A percentile compares a stretch with the other conserved stretches of the same genome.
Evolutionary conservation across 345 rosid species (phyloP).

Genomic region (Noccaea bulbosa): DNA sequence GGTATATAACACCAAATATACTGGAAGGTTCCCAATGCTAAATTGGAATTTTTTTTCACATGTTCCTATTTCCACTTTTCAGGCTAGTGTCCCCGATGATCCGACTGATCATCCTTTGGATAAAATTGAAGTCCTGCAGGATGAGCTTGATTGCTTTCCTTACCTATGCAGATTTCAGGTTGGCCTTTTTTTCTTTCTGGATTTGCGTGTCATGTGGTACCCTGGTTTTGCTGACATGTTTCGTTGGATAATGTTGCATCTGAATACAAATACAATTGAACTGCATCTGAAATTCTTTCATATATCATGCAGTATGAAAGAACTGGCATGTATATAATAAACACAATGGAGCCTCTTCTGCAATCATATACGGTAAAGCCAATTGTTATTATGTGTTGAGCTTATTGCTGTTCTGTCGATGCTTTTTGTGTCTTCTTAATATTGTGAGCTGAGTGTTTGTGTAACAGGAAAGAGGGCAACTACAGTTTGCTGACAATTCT

Average conservation of each 20-base stretch:
- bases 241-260: neutral
- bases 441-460: conserved; percentile 38
- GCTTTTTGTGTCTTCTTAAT: conserved; percentile 19
- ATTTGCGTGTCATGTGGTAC: conserved; percentile 19
- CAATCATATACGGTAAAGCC: conserved; percentile 83
- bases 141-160: conserved; percentile 98
- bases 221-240: conserved; percentile 11
- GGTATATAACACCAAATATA: conserved; percentile 49
- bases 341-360: conserved; percentile 88
- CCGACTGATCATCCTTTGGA: conserved; percentile 88
- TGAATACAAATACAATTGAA: conserved; percentile 34
- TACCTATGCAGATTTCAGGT: conserved; percentile 99
- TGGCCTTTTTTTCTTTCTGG: conserved; percentile 17
- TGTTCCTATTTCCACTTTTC: conserved; percentile 19
- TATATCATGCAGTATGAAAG: conserved; percentile 77
- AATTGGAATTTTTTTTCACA: conserved; percentile 20
- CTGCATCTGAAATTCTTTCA: conserved; percentile 3
- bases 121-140: conserved; percentile 98
- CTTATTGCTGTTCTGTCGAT: conserved; percentile 14
- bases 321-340: conserved; percentile 82
- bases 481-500: conserved; percentile 61
- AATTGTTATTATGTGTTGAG: conserved; percentile 25
- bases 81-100: conserved; percentile 89
- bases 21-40: neutral
- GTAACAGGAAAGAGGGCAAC: conserved; percentile 74